phyloP scores from a whole-genome alignment of 306 rosid genomes.

The Adenanthera pavonina region DNA sequence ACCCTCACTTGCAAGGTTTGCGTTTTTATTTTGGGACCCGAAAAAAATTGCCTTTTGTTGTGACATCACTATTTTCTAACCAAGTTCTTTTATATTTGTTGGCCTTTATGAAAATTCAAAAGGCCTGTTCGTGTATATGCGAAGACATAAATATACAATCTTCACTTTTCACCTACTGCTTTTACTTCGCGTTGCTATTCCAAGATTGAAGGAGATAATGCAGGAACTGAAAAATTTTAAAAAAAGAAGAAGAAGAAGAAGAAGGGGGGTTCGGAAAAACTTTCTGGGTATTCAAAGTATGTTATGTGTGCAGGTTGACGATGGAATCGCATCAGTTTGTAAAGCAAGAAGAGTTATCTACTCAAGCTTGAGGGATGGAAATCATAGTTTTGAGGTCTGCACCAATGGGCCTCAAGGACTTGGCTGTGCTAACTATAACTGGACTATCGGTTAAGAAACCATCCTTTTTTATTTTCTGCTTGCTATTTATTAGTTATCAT shows the following conservation, averaged over 20 bases:
- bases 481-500: neutral
- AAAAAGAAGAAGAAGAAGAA: too few species aligned
- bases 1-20: constrained; percentile 81
- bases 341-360: constrained; percentile 54
- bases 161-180: neutral
- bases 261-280: neutral
- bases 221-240: neutral
- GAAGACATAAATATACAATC: neutral
- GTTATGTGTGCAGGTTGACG: constrained; percentile 69
- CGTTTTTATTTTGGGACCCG: neutral
- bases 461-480: constrained; percentile 39
- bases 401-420: constrained; percentile 52
- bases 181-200: neutral
- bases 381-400: constrained; percentile 79
- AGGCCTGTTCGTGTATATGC: neutral
- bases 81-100: neutral
- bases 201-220: constrained; percentile 3
- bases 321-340: constrained; percentile 59
- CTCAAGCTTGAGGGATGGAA: constrained; percentile 73
- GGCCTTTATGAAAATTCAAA: neutral
- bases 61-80: constrained; percentile 11
- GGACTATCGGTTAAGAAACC: constrained; percentile 79
- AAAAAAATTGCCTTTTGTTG: neutral
- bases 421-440: constrained; percentile 69
- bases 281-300: constrained; percentile 28